Evolutionary conservation across 306 rosid species (phyloP), one percentile per base, ranked within the genome.

Genomic region (Lathyrus tuberosus): DNA sequence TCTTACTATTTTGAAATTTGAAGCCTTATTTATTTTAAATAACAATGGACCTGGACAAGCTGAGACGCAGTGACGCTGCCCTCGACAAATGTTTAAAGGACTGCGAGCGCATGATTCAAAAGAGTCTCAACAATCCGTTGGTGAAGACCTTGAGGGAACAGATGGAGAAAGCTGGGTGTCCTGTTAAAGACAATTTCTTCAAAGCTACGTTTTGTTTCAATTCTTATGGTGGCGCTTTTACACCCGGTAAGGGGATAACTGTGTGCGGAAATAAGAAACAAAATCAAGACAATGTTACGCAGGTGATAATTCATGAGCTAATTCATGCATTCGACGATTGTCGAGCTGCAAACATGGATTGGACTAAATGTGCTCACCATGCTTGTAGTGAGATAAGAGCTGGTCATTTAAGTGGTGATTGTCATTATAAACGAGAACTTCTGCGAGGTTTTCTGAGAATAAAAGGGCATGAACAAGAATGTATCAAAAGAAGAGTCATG

Each of bases 361-460:
- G 96, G 96, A 48, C 81, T 57, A 73, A 86, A 62, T 92, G 95
- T 65, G 85, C 97, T 56, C 95, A 91, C 66, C 87, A 78, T 62
- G 95, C 97, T 81, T 91, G 92, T 70, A 84, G 95, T 46, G 90
- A 88, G 97, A 83, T 91, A 68, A 84, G 96, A 65, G 89, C 97
- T 56, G 81, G 68, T 66, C 90, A 88, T 83, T 77, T 91, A 33
- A 88, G 96, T 52, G 97, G 97, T 61, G 87, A 85, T 79, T 88
- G 97, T 67, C 97, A 88, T 84, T 91, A 62, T 65, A 88, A 88
- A 63, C 78, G 92, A 57, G 97, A 91, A 81, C 68, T 91, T 31
- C 71, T 92, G 38, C 81, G 92, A 59, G 96, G 96, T 75, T 67
- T 57, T 65, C 4, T 82, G 62, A 92, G 82, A 69, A 15, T 92